These are phyloP conservation scores for Penicillium antarcticum DNA, from an alignment of 495 filamentous ascomycete genomes.

Conservation along the genomic window DNA sequence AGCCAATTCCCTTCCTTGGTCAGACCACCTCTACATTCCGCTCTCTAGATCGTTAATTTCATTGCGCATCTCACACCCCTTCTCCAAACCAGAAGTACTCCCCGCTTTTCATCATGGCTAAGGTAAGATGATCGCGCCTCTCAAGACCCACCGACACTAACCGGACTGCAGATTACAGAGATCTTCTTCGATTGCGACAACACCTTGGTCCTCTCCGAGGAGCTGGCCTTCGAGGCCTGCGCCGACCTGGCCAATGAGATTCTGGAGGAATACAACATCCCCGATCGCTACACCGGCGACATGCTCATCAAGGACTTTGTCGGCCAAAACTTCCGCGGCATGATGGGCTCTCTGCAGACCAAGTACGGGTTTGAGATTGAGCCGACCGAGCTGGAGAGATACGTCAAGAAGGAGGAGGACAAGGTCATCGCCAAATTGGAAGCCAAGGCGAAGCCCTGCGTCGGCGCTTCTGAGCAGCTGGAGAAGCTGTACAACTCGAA, in stretches of 20 bases:
- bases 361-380: slow-evolving; percentile 71
- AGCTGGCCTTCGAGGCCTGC: slow-evolving; percentile 90
- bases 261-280: slow-evolving; percentile 60
- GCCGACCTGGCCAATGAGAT: slow-evolving; percentile 92
- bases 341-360: slow-evolving; percentile 71
- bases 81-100: slow-evolving; percentile 6
- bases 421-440: slow-evolving; percentile 78
- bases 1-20: not conserved
- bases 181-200: slow-evolving; percentile 98
- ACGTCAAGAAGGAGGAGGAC: slow-evolving; percentile 78
- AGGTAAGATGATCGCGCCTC: slow-evolving; percentile 27
- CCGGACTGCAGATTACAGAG: slow-evolving; percentile 60
- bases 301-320: slow-evolving; percentile 85
- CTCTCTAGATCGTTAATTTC: not conserved
- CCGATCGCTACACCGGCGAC: slow-evolving; percentile 74
- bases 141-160: slow-evolving; percentile 15
- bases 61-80: slow-evolving; percentile 1
- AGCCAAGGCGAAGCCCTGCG: slow-evolving; percentile 67
- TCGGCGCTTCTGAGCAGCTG: slow-evolving; percentile 67
- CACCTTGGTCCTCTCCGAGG: slow-evolving; percentile 91
- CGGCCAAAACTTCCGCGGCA: slow-evolving; percentile 94
- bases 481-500: slow-evolving; percentile 57
- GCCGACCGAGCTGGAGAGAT: slow-evolving; percentile 66
- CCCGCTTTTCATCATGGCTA: slow-evolving; percentile 38
- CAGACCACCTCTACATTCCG: not conserved